Evolutionary conservation across 768 basidiomycete species (phyloP).

Genomic region (Crassisporium funariophilum): DNA sequence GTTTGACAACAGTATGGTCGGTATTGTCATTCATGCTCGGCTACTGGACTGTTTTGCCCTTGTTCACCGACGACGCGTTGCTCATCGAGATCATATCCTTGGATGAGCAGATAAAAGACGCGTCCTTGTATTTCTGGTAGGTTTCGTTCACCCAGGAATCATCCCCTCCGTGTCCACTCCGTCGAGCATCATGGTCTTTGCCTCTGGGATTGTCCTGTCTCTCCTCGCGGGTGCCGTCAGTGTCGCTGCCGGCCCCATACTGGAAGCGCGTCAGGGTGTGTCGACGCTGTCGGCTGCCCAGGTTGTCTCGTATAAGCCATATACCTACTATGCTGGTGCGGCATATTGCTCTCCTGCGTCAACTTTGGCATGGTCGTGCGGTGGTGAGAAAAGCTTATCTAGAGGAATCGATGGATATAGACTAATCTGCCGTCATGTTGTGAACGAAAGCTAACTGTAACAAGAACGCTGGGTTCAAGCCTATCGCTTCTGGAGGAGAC

Average conservation of each 20-base stretch:
- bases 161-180: constrained; percentile 1
- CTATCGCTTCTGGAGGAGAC: constrained; percentile 47
- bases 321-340: constrained; percentile 48
- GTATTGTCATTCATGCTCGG: too few relatives aligned
- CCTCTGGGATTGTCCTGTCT: constrained; percentile 13
- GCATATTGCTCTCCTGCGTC: constrained; percentile 46
- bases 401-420: neutral
- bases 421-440: neutral
- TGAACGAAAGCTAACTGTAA: constrained; percentile 37
- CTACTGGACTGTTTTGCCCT: too few relatives aligned
- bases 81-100: too few relatives aligned
- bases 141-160: neutral
- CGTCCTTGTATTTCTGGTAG: too few relatives aligned
- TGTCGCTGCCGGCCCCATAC: constrained; percentile 25
- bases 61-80: too few relatives aligned
- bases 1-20: too few relatives aligned
- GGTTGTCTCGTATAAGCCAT: constrained; percentile 45
- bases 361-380: constrained; percentile 55
- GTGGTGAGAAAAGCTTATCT: constrained; percentile 23
- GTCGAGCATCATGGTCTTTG: constrained; percentile 7
- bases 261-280: constrained; percentile 29
- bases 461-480: constrained; percentile 42
- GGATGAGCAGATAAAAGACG: too few relatives aligned
- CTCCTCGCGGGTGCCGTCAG: constrained; percentile 18
- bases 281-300: constrained; percentile 38